Conservation (phyloP, 805 yeast genomes). For the Spathaspora girioi region DNA sequence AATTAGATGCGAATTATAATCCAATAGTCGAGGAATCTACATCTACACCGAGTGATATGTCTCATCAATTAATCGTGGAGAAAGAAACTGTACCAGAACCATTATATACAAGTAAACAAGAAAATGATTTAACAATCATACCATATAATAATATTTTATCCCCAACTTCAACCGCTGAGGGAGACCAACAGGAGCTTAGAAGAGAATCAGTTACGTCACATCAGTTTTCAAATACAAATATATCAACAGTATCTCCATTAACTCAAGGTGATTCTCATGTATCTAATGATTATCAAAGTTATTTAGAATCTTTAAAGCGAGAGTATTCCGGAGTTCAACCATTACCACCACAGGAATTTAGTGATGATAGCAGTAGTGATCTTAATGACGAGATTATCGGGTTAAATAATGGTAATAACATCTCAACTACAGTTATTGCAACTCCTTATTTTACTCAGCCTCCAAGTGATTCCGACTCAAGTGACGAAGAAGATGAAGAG, state of each 20-base stretch:
- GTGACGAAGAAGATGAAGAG: constrained; percentile 9
- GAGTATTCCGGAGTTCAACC: constrained; percentile 5
- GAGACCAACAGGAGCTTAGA: background rate
- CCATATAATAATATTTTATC: constrained; percentile 14
- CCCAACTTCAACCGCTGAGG: constrained; percentile 8
- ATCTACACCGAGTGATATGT: background rate
- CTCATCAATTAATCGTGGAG: background rate
- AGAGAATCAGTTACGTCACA: constrained; percentile 1
- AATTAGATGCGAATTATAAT: constrained; percentile 8
- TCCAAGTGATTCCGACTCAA: constrained; percentile 30
- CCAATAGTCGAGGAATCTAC: background rate
- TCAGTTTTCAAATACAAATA: constrained; percentile 1
- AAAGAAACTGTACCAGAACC: background rate
- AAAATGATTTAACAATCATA: constrained; percentile 11
- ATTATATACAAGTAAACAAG: background rate
- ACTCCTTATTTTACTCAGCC: constrained; percentile 38
- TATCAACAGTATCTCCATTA: background rate
- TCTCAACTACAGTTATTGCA: constrained; percentile 25
- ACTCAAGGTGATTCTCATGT: background rate
- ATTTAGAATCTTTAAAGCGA: constrained; percentile 7
- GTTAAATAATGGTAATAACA: background rate
- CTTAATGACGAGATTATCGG: background rate
- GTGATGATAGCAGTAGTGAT: background rate
- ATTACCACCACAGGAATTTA: background rate
- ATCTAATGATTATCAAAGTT: constrained; percentile 8